phyloP scores from a whole-genome alignment of 306 rosid species.

The Cucumis melo region DNA sequence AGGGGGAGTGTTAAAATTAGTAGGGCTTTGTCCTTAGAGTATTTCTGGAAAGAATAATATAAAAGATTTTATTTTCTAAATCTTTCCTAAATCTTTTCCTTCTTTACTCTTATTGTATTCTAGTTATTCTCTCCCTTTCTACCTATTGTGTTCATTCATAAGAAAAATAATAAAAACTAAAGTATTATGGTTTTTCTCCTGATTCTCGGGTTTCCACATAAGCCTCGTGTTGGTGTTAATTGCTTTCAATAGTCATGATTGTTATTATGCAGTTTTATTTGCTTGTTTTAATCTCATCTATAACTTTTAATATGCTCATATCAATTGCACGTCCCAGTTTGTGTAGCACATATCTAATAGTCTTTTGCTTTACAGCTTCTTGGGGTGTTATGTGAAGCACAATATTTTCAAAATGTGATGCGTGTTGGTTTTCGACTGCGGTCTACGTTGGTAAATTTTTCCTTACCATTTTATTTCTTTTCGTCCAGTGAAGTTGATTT shows the following conservation, averaged over 20 bases:
- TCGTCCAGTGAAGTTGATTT: background rate
- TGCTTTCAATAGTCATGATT: background rate
- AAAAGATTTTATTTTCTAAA: too few species aligned
- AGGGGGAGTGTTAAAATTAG: too few species aligned
- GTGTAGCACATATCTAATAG: background rate
- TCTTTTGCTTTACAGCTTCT: conserved; percentile 24
- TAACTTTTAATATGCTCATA: background rate
- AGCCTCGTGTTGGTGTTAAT: too few species aligned
- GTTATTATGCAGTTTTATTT: background rate
- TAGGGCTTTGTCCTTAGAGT: too few species aligned
- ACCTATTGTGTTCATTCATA: too few species aligned
- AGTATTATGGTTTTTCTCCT: too few species aligned
- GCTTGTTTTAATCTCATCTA: background rate
- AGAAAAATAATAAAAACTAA: too few species aligned
- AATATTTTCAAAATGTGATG: conserved; percentile 89
- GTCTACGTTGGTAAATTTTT: conserved; percentile 61
- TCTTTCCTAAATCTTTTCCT: too few species aligned
- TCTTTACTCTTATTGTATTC: too few species aligned
- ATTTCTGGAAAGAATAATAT: too few species aligned
- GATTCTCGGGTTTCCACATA: too few species aligned
- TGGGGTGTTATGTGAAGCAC: conserved; percentile 88
- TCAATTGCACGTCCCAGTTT: background rate
- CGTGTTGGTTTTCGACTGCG: conserved; percentile 78
- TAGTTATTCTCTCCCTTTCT: too few species aligned
- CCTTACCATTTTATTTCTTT: background rate